Percentiles rank a stretch among this genome's conserved stretches.
Evolutionary conservation across 2,329 filamentous ascomycete genomes (phyloP).

Genomic region (Trichoderma sp.): DNA sequence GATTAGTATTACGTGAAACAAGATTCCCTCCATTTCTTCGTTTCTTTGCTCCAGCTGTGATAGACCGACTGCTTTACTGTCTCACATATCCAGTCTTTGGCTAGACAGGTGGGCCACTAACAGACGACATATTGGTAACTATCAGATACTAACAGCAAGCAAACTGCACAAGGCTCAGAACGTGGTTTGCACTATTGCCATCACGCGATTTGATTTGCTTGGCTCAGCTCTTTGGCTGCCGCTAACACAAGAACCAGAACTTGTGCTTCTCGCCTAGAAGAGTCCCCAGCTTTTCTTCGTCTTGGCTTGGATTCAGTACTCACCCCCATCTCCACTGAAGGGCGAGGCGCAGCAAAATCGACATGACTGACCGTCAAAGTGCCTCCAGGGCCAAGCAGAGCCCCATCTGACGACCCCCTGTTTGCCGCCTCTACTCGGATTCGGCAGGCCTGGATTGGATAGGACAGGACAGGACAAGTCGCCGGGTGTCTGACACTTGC

Average conservation of each 20-base stretch:
- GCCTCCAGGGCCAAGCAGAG: neutral
- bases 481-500: neutral
- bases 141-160: neutral
- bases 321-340: neutral
- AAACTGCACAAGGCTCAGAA: neutral
- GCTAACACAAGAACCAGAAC: neutral
- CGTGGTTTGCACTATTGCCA: neutral
- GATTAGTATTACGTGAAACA: neutral
- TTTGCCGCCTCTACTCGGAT: conserved; percentile 4
- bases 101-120: neutral
- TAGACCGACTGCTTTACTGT: neutral
- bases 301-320: neutral
- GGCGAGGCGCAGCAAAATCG: conserved; percentile 21
- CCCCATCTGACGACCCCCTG: conserved; percentile 9
- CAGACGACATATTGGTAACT: neutral
- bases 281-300: neutral
- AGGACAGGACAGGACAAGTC: neutral
- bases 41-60: neutral
- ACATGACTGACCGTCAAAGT: neutral
- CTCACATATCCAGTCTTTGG: neutral
- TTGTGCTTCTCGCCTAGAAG: neutral
- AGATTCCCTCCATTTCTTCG: neutral
- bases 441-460: neutral
- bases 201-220: neutral
- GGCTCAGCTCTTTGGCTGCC: neutral